Evolutionary conservation across 1,284 basidiomycete species (phyloP), one percentile per base, ranked within the genome.

Genomic region (Melanopsichium pennsylvanicum): DNA sequence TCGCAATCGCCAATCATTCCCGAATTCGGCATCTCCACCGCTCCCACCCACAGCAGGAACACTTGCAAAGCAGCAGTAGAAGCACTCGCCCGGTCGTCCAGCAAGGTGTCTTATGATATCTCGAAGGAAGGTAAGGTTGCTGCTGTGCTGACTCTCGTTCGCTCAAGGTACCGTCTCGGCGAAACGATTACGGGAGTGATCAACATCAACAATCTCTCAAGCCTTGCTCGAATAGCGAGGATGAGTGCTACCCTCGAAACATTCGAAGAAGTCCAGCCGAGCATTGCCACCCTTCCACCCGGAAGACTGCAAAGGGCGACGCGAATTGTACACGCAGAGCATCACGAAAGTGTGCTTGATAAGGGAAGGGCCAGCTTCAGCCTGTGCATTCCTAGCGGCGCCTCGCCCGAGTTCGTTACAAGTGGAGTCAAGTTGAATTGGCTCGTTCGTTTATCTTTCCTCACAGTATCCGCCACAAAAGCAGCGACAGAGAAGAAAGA

Each of bases 21-120:
- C 19, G 51, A 55, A 16, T 21, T 50, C n/a, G 46, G 50, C n/a
- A 32, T 42, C 2, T 18, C 59, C 5, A n/a, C 51, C 4, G 13
- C 37, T 0, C 27, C 22, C 5, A 25, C 16, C 22, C 37, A 41
- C 11, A 29, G 32, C 15, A 45, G 37, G n/a, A 46, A 37, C 27
- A 43, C 89, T 0, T 96, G 93, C 81, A 85, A 91, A 50, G 89
- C 93, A 73, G 92, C 92, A 0, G 91, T 97, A 1, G 93, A 96
- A 83, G 88, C 95, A 38, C 83, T 95, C 36, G 93, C 92, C 13
- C 84, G 93, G 34, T 91, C 91, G 76, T 89, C 91, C 1, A 89
- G 88, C 79, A 96, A 95, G 58, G 77, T 78, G 4, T 74, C 77
- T 6, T 80, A 80, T 52, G 79, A 80, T 32, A 80, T 80, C 19